Evolutionary conservation across 176 grass and related monocot genomes (phyloP).

Genomic region (Lolium multiflorum): DNA sequence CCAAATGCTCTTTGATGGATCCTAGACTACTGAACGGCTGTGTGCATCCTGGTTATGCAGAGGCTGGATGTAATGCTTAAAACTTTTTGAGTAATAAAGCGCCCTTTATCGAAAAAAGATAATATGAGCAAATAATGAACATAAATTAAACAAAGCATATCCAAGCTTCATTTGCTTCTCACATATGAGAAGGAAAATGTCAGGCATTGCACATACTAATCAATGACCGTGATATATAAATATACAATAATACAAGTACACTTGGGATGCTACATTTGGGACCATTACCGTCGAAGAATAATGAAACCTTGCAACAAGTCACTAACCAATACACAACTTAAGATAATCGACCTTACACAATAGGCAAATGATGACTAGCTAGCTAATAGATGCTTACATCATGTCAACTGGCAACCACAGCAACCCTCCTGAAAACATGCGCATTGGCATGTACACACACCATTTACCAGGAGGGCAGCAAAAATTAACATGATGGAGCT

Average conservation of each 20-base stretch:
- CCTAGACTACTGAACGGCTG: too few species aligned
- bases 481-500: conserved; percentile 22
- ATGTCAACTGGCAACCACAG: conserved; percentile 37
- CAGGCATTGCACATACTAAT: conserved; percentile 6
- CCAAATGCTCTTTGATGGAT: too few species aligned
- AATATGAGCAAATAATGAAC: not conserved
- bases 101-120: too few species aligned
- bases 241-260: not conserved
- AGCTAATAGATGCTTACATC: conserved; percentile 44
- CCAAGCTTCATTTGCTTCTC: not conserved
- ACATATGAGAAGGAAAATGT: not conserved
- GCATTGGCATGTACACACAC: conserved; percentile 14
- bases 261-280: not conserved
- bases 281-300: not conserved
- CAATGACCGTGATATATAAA: not conserved
- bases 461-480: conserved; percentile 24
- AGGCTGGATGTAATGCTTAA: too few species aligned
- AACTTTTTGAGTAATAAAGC: too few species aligned
- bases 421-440: conserved; percentile 45
- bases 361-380: not conserved
- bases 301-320: not conserved
- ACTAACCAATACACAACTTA: not conserved
- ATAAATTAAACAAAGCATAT: not conserved
- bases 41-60: too few species aligned
- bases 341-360: not conserved